These are phyloP conservation scores for Nepenthes mirabilis DNA, from an alignment of 148 eudicot species.

Conservation along the genomic window DNA sequence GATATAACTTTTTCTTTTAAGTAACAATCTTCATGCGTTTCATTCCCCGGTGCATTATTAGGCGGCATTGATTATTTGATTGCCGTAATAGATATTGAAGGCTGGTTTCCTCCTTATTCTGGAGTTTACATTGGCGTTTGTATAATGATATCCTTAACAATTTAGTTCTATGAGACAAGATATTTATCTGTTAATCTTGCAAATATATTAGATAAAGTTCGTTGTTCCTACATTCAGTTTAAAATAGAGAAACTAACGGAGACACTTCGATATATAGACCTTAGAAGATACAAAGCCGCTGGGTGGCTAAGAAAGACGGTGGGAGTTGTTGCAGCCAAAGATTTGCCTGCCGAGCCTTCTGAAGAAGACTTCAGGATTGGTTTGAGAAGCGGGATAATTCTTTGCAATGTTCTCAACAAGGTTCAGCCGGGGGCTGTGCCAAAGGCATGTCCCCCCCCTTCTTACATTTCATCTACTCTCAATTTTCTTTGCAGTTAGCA, in stretches of 20 bases:
- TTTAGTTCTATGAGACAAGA: background rate
- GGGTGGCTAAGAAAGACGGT: conserved; percentile 79
- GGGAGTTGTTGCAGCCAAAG: conserved; percentile 76
- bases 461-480: background rate
- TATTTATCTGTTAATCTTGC: background rate
- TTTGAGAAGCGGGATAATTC: conserved; percentile 77
- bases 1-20: too few species aligned
- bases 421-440: conserved; percentile 61
- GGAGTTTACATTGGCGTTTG: too few species aligned
- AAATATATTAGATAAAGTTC: conserved; percentile 1
- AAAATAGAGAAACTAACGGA: background rate
- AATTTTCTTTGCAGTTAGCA: background rate
- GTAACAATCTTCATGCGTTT: too few species aligned
- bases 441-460: conserved; percentile 30
- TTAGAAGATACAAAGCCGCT: conserved; percentile 80
- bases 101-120: too few species aligned
- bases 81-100: too few species aligned
- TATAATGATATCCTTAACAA: too few species aligned
- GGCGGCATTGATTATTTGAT: too few species aligned
- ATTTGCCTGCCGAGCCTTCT: conserved; percentile 91
- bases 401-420: conserved; percentile 85
- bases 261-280: conserved; percentile 24
- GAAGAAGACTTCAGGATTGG: conserved; percentile 86
- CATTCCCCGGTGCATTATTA: too few species aligned
- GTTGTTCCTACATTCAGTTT: background rate